Conservation (phyloP, 768 basidiomycete genomes). For the Hericium rajendrae region DNA sequence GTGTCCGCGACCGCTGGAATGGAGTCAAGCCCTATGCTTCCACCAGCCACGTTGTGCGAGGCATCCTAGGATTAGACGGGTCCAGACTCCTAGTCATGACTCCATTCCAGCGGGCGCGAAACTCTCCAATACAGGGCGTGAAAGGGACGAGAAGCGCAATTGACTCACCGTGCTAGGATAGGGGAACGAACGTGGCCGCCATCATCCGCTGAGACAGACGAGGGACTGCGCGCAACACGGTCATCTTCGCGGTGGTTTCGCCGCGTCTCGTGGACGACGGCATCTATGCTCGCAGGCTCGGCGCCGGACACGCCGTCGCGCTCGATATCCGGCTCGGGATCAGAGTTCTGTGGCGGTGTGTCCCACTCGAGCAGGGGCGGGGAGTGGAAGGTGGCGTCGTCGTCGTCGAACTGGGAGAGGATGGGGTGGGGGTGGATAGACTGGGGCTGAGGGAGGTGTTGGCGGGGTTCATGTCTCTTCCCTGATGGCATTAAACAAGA, state of each 20-base stretch:
- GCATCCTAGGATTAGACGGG: too few relatives aligned
- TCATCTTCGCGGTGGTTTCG: not conserved
- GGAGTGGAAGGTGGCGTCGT: not conserved
- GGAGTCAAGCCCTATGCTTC: not conserved
- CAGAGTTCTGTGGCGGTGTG: not conserved
- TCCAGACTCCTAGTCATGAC: too few relatives aligned
- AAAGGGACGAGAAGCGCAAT: not conserved
- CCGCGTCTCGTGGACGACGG: not conserved
- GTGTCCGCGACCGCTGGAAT: too few relatives aligned
- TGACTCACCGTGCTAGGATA: constrained; percentile 13
- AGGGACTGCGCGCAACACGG: not conserved
- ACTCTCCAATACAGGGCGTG: too few relatives aligned
- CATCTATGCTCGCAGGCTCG: not conserved
- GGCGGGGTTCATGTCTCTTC: constrained; percentile 11
- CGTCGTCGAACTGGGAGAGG: constrained; percentile 8
- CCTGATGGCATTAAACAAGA: constrained; percentile 11
- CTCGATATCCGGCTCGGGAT: not conserved
- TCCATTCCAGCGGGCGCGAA: too few relatives aligned
- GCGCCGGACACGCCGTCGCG: not conserved
- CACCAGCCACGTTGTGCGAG: not conserved
- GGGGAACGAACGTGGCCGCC: constrained; percentile 11
- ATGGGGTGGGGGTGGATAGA: constrained; percentile 5
- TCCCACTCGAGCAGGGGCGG: not conserved
- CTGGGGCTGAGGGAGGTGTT: not conserved
- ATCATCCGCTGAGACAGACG: not conserved